phyloP scores from a whole-genome alignment of 163 green algal genomes.

The Prototheca cutis region DNA sequence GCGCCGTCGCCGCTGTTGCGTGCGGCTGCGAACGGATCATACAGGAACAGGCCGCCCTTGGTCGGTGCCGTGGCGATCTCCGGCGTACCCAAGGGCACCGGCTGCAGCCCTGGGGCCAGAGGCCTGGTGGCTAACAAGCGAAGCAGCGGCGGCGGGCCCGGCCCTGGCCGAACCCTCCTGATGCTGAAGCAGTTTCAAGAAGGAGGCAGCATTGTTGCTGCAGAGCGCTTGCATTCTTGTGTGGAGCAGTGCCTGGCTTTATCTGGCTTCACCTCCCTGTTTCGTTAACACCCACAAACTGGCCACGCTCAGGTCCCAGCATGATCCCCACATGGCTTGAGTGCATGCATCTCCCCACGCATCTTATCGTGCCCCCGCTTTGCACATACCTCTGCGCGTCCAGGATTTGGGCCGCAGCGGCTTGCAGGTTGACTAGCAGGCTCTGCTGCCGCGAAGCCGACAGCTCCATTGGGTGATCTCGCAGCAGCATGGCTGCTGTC shows the following conservation, averaged over 20 bases:
- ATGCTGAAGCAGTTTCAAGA: too few species aligned
- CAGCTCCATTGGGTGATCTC: conserved; percentile 35
- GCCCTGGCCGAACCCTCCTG: conserved; percentile 6
- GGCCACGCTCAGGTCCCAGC: too few species aligned
- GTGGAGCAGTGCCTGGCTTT: too few species aligned
- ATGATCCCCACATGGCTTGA: too few species aligned
- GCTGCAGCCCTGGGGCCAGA: conserved; percentile 12
- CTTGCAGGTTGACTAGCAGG: conserved; percentile 36
- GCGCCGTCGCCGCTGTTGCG: conserved; percentile 2
- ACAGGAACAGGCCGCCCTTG: conserved; percentile 55
- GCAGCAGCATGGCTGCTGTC: conserved; percentile 35
- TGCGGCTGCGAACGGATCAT: conserved; percentile 47
- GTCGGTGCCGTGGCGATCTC: not conserved
- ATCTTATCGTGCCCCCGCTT: too few species aligned
- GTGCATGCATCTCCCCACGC: too few species aligned
- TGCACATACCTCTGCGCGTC: conserved; percentile 9
- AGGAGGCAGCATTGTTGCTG: too few species aligned
- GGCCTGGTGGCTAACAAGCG: conserved; percentile 13
- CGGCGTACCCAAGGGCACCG: not conserved
- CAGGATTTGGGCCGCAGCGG: conserved; percentile 42
- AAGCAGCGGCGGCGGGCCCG: conserved; percentile 35
- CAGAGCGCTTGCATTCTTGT: too few species aligned
- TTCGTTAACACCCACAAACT: too few species aligned
- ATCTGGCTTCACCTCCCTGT: too few species aligned
- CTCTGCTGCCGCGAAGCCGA: conserved; percentile 24